Conservation (phyloP, 2,329 filamentous ascomycete genomes). For the Periconia macrospinosa region DNA sequence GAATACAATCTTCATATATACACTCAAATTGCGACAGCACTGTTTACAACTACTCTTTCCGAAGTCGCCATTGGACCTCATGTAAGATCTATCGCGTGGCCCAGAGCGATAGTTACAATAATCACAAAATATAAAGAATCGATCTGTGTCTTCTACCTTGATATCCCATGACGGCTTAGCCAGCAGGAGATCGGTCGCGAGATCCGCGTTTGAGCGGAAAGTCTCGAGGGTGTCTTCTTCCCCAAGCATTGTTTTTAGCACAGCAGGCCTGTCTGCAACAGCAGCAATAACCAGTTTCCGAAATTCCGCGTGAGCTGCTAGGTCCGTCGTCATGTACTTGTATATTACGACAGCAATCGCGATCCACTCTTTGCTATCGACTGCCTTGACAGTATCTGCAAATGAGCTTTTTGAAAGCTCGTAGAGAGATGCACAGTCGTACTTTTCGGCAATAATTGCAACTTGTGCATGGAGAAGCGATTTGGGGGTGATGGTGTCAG, state of each 20-base stretch:
- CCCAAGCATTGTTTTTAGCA: conserved; percentile 9
- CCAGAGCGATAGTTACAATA: no score
- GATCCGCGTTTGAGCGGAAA: conserved; percentile 19
- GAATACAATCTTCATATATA: no score
- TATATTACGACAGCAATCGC: conserved; percentile 19
- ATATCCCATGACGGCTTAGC: no score
- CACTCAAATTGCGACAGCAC: no score
- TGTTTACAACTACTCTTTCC: no score
- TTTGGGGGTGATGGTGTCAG: conserved; percentile 9
- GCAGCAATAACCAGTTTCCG: conserved; percentile 10
- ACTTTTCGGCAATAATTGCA: conserved; percentile 22
- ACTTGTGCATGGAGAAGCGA: conserved; percentile 24
- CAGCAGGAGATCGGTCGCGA: conserved; percentile 21
- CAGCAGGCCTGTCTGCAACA: conserved; percentile 4
- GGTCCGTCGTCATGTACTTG: conserved; percentile 16
- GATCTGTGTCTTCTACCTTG: no score
- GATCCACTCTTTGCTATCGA: conserved; percentile 18
- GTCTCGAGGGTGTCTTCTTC: conserved; percentile 9
- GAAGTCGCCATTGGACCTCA: no score
- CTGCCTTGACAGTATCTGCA: conserved; percentile 7
- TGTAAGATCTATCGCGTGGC: no score
- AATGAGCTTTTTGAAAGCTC: conserved; percentile 19
- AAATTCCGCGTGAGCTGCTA: conserved; percentile 13
- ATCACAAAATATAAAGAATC: no score
- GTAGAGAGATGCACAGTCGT: conserved; percentile 21